Conservation (phyloP, 1,284 basidiomycete genomes). For the Amylostereum areolatum region DNA sequence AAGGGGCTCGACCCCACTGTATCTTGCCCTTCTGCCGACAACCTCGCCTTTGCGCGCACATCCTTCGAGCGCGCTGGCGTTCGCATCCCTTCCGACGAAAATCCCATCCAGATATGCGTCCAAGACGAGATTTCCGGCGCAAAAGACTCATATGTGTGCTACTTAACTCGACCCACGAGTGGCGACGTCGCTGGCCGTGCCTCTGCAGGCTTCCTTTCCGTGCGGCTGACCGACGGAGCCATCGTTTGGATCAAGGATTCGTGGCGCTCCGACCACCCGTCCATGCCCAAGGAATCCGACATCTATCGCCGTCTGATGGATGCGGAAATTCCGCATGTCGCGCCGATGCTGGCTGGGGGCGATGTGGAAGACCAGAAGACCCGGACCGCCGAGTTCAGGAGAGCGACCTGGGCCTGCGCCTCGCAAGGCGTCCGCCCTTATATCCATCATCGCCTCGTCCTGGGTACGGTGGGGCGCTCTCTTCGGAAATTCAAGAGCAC, state of each 20-base stretch:
- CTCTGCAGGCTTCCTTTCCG: neutral
- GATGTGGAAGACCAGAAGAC: no score
- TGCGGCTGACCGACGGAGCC: neutral
- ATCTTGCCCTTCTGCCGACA: neutral
- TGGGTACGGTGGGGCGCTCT: neutral
- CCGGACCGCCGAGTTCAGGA: no score
- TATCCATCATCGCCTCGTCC: neutral
- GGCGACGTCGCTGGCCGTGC: neutral
- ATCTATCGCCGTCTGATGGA: no score
- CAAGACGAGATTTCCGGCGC: neutral
- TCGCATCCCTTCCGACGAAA: no score
- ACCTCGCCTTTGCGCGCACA: neutral
- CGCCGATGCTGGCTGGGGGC: no score
- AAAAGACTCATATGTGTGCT: neutral
- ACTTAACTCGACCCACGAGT: neutral
- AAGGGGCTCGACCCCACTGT: neutral
- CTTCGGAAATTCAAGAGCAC: neutral
- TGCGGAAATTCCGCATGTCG: no score
- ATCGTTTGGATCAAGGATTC: neutral
- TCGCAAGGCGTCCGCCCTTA: neutral
- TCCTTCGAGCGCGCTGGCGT: neutral
- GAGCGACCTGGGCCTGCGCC: no score
- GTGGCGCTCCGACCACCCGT: neutral
- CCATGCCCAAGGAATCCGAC: no score
- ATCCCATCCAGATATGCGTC: no score